phyloP scores from a whole-genome alignment of 306 rosid genomes.

The Malus sieversii region DNA sequence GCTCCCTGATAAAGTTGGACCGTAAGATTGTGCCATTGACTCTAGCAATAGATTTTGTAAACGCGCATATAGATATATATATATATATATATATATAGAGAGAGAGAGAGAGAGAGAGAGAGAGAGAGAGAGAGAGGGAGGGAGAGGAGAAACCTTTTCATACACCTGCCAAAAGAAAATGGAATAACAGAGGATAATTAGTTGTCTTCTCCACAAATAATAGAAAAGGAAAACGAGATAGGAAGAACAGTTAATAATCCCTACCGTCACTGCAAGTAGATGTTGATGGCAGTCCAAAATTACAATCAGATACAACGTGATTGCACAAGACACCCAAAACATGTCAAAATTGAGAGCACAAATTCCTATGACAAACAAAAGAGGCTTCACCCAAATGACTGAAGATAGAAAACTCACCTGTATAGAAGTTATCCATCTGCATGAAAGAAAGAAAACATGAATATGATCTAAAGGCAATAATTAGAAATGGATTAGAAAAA shows the following conservation, averaged over 20 bases:
- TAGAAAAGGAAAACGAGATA: constrained; percentile 1
- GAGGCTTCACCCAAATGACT: background rate
- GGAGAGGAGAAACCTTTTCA: constrained; percentile 63
- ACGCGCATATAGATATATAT: background rate
- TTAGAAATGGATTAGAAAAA: background rate
- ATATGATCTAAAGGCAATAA: constrained; percentile 18
- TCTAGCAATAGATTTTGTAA: background rate
- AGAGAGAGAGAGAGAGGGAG: constrained; percentile 11
- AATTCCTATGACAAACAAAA: constrained; percentile 1
- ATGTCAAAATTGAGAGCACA: constrained; percentile 27
- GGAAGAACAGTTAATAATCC: constrained; percentile 22
- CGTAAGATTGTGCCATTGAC: constrained; percentile 26
- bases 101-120: constrained; percentile 18
- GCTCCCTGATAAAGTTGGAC: constrained; percentile 68
- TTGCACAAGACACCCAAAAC: constrained; percentile 25
- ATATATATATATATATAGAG: background rate
- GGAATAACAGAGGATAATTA: constrained; percentile 20
- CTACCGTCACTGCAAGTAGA: constrained; percentile 84
- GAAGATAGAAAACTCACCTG: constrained; percentile 49
- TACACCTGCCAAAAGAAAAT: constrained; percentile 64
- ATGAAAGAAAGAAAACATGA: constrained; percentile 19
- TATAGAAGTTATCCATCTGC: constrained; percentile 99
- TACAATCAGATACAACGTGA: constrained; percentile 30
- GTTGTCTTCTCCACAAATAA: constrained; percentile 15
- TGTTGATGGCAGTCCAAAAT: constrained; percentile 38